Evolutionary conservation across 176 grass and related monocot genomes (phyloP).

Genomic region (Aegilops sharonensis): DNA sequence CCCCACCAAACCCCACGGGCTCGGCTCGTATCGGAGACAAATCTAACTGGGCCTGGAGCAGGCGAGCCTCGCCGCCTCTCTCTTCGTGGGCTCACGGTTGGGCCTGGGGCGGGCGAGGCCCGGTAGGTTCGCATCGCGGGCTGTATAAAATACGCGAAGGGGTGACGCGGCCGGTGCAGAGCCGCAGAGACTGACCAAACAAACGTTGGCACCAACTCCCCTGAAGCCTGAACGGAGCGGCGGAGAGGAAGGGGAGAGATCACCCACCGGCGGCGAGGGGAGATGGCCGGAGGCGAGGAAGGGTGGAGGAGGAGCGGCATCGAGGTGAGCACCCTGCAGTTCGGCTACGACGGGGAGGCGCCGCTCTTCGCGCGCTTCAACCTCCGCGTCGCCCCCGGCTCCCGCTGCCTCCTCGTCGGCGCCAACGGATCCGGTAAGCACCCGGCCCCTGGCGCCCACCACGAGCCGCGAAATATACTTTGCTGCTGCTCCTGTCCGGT

Average conservation of each 20-base stretch:
- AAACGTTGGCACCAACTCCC: slow-evolving; percentile 28
- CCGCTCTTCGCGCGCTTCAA: slow-evolving; percentile 78
- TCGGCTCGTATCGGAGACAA: too few species aligned
- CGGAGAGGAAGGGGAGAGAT: not conserved
- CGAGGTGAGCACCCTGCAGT: slow-evolving; percentile 73
- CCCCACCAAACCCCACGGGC: not conserved
- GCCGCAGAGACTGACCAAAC: slow-evolving; percentile 1
- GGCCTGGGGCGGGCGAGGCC: not conserved
- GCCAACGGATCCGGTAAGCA: slow-evolving; percentile 81
- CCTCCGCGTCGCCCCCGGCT: slow-evolving; percentile 73
- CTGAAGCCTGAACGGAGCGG: not conserved
- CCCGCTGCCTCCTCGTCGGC: slow-evolving; percentile 88
- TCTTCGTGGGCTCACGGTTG: not conserved
- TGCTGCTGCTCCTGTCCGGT: not conserved
- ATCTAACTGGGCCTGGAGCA: not conserved
- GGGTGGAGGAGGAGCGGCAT: slow-evolving; percentile 67
- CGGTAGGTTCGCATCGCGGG: not conserved
- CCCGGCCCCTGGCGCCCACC: not conserved
- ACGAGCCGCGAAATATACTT: not conserved
- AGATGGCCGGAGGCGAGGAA: slow-evolving; percentile 29
- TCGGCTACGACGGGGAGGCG: slow-evolving; percentile 73
- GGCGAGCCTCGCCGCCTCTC: not conserved
- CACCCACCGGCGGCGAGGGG: not conserved
- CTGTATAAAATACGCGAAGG: not conserved
- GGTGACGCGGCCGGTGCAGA: slow-evolving; percentile 23